Conservation (phyloP, 108 stramenopile species). For the Cyclotella distinguenda region DNA sequence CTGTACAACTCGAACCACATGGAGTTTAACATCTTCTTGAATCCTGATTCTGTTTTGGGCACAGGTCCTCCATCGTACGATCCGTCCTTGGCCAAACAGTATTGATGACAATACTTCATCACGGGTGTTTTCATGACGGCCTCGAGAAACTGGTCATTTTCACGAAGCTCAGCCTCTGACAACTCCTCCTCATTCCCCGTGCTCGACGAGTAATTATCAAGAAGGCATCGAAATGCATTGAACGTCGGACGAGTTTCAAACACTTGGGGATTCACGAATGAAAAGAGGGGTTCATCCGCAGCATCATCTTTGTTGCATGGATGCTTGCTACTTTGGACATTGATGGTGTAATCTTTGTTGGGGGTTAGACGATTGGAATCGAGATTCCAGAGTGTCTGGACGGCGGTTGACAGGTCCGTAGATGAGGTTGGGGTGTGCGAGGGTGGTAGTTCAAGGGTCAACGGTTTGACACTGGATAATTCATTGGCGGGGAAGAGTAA, state of each 20-base stretch:
- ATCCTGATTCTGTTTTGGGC: slow-evolving; percentile 53
- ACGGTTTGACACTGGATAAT: slow-evolving; percentile 3
- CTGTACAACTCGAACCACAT: slow-evolving; percentile 91
- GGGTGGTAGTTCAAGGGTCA: slow-evolving; percentile 13
- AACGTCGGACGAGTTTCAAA: slow-evolving; percentile 76
- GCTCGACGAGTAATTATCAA: slow-evolving; percentile 82
- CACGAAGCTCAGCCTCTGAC: slow-evolving; percentile 58
- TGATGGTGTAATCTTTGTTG: slow-evolving; percentile 71
- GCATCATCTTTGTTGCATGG: slow-evolving; percentile 77
- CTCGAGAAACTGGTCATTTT: slow-evolving; percentile 65
- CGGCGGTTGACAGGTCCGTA: slow-evolving; percentile 48
- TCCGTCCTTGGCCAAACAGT: slow-evolving; percentile 57
- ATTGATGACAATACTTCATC: slow-evolving; percentile 90
- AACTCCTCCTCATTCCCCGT: slow-evolving; percentile 68
- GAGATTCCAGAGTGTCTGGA: slow-evolving; percentile 87
- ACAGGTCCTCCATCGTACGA: slow-evolving; percentile 45
- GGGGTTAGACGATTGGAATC: slow-evolving; percentile 84
- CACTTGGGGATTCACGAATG: slow-evolving; percentile 46
- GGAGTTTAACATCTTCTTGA: slow-evolving; percentile 62
- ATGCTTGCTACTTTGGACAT: slow-evolving; percentile 87
- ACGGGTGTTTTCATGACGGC: slow-evolving; percentile 81
- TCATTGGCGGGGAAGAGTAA: not conserved
- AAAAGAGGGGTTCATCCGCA: slow-evolving; percentile 82
- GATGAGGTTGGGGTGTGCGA: slow-evolving; percentile 23
- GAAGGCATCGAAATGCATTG: slow-evolving; percentile 64